Base-by-base conservation (phyloP, 1,139 yeast genomes). In the Suhomyces choctaworum region DNA sequence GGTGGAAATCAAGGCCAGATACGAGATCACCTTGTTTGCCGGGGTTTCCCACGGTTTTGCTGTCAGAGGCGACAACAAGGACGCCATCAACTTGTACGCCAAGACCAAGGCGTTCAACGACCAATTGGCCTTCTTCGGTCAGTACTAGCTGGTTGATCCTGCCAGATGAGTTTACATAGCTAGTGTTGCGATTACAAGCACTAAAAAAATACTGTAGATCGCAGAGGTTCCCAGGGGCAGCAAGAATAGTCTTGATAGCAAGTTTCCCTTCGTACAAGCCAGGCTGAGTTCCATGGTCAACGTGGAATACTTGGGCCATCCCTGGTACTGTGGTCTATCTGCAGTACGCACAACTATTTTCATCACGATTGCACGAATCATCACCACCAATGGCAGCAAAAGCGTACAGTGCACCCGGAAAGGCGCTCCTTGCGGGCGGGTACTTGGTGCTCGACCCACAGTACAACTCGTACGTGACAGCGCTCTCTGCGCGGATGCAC, bases 371-470 rank as follows among this genome's bases (percentile, higher is more conserved):
- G 20, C 20, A 17, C 7, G 6, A 17, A 17, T 8, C 6, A 17
- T 17, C 20, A 23, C 25, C 27, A 15, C 16, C 20, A 24, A 35
- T 30, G 34, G 13, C 32, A 10, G 14, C 29, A 11, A 50, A 47
- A 32, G 75, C 65, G 12, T 89, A 79, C 54, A 85, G 96, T 52
- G 95, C 97, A 0, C 97, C 98, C 0, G 97, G 97, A 0, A 92
- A 92, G 59, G 97, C 97, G 1, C 68, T 92, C 23, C 53, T 92
- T 12, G 97, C 95, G 1, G 98, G 98, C 8, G 98, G 98, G 0
- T 92, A 92, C 56, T 70, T 92, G 31, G 97, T 92, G 0, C 66
- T 92, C 16, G 94, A 86, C 40, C 90, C 92, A 0, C 58, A 57
- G 26, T 89, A 85, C 60, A 66, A 71, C 32, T 80, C 96, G 0